phyloP scores from a whole-genome alignment of 2,329 filamentous ascomycete species.

The Colletotrichum destructivum region DNA sequence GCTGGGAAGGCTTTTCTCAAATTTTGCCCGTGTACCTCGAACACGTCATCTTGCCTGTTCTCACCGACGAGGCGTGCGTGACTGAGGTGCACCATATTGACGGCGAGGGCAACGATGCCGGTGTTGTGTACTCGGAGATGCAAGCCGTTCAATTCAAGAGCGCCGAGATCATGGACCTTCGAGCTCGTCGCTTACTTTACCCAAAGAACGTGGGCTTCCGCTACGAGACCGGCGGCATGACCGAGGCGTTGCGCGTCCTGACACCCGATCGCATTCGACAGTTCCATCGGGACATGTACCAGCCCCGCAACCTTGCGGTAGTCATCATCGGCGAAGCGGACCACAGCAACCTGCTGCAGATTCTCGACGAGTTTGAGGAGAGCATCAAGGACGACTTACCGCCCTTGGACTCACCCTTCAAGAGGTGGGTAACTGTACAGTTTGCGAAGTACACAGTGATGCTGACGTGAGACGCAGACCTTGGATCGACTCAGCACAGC shows the following conservation, averaged over 20 bases:
- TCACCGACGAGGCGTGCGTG: slow-evolving; percentile 93
- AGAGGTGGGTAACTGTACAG: slow-evolving; percentile 59
- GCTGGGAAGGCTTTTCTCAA: slow-evolving; percentile 96
- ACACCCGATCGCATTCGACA: slow-evolving; percentile 92
- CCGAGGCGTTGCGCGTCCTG: slow-evolving; percentile 88
- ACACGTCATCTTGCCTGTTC: slow-evolving; percentile 90
- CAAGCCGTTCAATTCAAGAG: slow-evolving; percentile 92
- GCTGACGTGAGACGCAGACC: slow-evolving; percentile 62
- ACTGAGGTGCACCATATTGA: slow-evolving; percentile 98
- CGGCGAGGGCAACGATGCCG: slow-evolving; percentile 93
- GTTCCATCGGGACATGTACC: slow-evolving; percentile 98
- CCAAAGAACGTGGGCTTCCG: slow-evolving; percentile 92
- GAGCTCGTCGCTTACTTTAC: slow-evolving; percentile 85
- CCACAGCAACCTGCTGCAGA: slow-evolving; percentile 82
- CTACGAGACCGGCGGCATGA: slow-evolving; percentile 98
- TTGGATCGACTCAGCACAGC: slow-evolving; percentile 90
- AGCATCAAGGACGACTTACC: slow-evolving; percentile 89
- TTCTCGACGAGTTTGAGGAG: slow-evolving; percentile 90
- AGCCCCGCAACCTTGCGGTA: slow-evolving; percentile 93
- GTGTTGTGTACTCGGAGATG: slow-evolving; percentile 99
- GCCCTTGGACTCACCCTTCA: slow-evolving; percentile 80
- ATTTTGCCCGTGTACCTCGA: slow-evolving; percentile 96
- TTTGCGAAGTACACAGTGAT: not conserved
- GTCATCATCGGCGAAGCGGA: slow-evolving; percentile 94
- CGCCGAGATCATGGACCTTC: slow-evolving; percentile 88